A percentile compares a stretch with the other conserved stretches of the same genome.
Conservation (phyloP, 2,329 filamentous ascomycete genomes). For the Trichoderma simmonsii region DNA sequence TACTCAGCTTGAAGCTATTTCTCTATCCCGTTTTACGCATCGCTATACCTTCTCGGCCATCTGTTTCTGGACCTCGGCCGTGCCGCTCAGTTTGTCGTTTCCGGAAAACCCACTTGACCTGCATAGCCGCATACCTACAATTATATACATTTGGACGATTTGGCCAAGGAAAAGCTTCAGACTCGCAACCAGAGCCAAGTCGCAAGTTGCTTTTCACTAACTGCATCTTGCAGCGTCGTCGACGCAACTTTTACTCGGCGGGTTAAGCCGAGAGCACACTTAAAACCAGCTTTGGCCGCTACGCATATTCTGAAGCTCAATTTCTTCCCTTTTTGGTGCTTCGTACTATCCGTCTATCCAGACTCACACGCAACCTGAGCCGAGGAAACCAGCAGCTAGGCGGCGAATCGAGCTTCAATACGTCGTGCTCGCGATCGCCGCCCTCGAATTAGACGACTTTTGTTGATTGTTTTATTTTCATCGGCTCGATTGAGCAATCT, state of each 20-base stretch:
- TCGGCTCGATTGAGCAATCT: conserved; percentile 32
- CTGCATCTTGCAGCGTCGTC: neutral
- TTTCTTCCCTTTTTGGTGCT: neutral
- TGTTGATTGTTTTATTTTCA: conserved; percentile 20
- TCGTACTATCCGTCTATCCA: neutral
- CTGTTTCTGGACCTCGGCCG: neutral
- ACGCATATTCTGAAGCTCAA: neutral
- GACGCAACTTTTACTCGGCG: neutral
- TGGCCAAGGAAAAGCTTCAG: neutral
- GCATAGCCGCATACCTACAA: conserved; percentile 2
- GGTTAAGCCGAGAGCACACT: neutral
- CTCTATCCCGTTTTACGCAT: conserved; percentile 3
- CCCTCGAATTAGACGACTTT: conserved; percentile 29
- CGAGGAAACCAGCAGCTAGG: neutral
- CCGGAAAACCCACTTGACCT: neutral
- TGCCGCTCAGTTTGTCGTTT: neutral
- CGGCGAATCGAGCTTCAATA: conserved; percentile 19
- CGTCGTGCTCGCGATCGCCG: conserved; percentile 23
- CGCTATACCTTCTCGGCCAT: neutral
- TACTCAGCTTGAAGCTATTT: neutral
- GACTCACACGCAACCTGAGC: neutral
- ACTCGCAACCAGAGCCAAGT: neutral
- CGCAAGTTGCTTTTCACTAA: neutral
- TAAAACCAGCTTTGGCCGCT: neutral
- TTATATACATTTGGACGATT: neutral